Conservation (phyloP, 306 rosid species). For the Oemleria cerasiformis region DNA sequence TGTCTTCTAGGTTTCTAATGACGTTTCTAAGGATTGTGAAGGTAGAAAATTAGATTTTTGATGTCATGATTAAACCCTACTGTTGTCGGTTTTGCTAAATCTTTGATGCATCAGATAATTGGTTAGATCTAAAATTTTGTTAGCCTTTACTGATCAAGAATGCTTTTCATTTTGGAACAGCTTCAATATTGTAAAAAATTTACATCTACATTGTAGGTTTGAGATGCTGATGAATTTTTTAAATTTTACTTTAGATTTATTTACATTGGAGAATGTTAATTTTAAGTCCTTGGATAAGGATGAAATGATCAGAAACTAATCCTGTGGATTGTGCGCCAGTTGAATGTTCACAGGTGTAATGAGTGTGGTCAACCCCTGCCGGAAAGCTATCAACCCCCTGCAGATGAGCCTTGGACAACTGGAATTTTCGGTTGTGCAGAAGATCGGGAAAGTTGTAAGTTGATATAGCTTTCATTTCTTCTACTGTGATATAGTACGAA, state of each 20-base stretch:
- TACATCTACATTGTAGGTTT: neutral
- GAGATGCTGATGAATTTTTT: neutral
- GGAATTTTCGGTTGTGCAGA: constrained; percentile 87
- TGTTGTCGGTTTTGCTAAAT: neutral
- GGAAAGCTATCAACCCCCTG: constrained; percentile 87
- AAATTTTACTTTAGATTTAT: neutral
- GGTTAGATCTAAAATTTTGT: neutral
- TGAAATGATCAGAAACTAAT: constrained; percentile 12
- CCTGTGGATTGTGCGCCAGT: constrained; percentile 36
- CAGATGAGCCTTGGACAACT: constrained; percentile 96
- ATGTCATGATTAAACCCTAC: neutral
- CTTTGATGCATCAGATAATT: neutral
- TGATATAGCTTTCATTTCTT: constrained; percentile 11
- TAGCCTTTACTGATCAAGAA: neutral
- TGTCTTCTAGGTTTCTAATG: neutral
- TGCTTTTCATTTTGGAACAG: neutral
- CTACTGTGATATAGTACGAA: neutral
- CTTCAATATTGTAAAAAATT: neutral
- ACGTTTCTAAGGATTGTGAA: too few species aligned
- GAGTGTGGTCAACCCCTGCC: constrained; percentile 95
- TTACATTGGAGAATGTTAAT: neutral
- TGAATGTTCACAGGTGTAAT: constrained; percentile 67
- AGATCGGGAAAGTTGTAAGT: constrained; percentile 92
- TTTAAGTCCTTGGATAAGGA: neutral
- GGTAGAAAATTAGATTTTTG: neutral